Base-by-base conservation (phyloP, 2,329 filamentous ascomycete species). In the Colletotrichum spaethianum region DNA sequence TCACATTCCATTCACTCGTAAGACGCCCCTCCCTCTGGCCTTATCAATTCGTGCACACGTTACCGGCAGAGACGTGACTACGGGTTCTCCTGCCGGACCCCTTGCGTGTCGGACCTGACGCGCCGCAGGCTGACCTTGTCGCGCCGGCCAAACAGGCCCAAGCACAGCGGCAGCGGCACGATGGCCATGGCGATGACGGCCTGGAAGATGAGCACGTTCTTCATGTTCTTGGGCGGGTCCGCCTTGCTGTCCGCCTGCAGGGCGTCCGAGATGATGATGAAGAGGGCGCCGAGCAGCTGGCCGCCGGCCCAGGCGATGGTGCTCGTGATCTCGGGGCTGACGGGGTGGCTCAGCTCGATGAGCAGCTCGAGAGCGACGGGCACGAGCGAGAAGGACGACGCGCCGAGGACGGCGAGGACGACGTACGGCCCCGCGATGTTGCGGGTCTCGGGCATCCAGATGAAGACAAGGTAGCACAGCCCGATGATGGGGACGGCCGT, bases 281-380 rank as follows among this genome's bases (percentile, higher is more conserved):
- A 98, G 36, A 95, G 83, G 2, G 91, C 95, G 16, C 96, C 96
- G 0, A 97, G 83, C 9, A 98, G 82, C 84, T 98, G 96, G 0
- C 96, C 96, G 7, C 93, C 93, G 1, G 90, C 89, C 96, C 96
- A 98, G 77, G 93, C 93, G 28, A 97, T 86, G 36, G 93, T 94
- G 73, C 91, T 93, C 0, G 93, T 94, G 55, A 98, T 89, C 82
- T 97, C 96, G 0, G 96, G 95, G 50, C 91, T 92, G 33, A 97
- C 90, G 0, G 96, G 96, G 78, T 96, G 94, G 6, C 93, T 95
- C 71, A 98, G 89, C 80, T 98, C 94, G 63, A 94, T 93, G 20
- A 98, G 85, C 76, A 93, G 95, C 82, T 99, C 96, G 61, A 98
- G 88, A 7, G 91, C 93, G 46, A 98, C 89, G 3, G 96, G 96